A percentile compares a stretch with the other conserved stretches of the same genome.
These are phyloP conservation scores for Lentinula lateritia DNA, from an alignment of 768 basidiomycete genomes.

Conservation along the genomic window DNA sequence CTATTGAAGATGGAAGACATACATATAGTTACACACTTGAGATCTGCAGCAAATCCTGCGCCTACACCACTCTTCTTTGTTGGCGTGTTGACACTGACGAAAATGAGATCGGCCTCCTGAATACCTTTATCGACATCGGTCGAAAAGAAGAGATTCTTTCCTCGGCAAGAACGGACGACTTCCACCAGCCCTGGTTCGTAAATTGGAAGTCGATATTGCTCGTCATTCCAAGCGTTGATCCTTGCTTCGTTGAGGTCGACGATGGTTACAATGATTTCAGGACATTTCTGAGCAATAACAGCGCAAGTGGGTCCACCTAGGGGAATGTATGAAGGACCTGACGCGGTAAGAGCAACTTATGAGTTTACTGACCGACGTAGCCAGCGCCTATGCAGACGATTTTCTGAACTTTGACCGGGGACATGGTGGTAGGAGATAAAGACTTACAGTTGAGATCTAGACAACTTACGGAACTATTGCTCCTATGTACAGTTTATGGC, in stretches of 20 bases:
- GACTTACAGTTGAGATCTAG: background rate
- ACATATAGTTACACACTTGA: conserved; percentile 64
- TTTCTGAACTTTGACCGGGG: conserved; percentile 1
- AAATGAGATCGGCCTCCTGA: conserved; percentile 93
- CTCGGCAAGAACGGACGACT: conserved; percentile 82
- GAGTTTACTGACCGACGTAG: conserved; percentile 71
- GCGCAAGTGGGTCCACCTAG: conserved; percentile 93
- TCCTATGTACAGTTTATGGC: background rate
- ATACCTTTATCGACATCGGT: conserved; percentile 93
- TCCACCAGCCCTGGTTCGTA: conserved; percentile 96
- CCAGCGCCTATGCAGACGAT: conserved; percentile 58
- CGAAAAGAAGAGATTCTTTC: conserved; percentile 95
- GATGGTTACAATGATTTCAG: conserved; percentile 91
- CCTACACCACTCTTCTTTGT: conserved; percentile 98
- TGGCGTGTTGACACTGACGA: conserved; percentile 97
- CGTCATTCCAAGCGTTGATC: conserved; percentile 94
- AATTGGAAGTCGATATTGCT: conserved; percentile 83
- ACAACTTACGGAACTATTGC: background rate
- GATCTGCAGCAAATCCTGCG: conserved; percentile 96
- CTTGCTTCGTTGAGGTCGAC: conserved; percentile 95
- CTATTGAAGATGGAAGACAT: conserved; percentile 2
- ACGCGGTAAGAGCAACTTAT: conserved; percentile 4
- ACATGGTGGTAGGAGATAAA: background rate
- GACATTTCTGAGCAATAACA: conserved; percentile 90
- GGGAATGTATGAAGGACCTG: conserved; percentile 12